Conservation (phyloP, 371 early-diverging fungal genomes). For the Mucor mucedo region DNA sequence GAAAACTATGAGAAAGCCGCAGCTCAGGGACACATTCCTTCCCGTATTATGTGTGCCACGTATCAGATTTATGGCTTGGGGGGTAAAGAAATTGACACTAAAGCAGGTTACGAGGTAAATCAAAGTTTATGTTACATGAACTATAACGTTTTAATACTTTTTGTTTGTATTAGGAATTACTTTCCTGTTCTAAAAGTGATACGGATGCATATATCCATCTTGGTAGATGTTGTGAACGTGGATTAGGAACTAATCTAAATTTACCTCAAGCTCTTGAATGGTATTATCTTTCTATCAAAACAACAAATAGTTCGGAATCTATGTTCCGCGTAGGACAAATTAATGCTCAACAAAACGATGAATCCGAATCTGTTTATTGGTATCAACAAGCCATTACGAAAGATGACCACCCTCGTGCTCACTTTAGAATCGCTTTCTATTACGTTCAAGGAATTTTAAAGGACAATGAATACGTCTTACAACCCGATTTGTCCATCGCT, state of each 20-base stretch:
- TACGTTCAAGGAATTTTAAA: conserved; percentile 33
- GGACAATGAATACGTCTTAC: conserved; percentile 9
- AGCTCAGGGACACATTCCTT: conserved; percentile 34
- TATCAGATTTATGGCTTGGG: conserved; percentile 43
- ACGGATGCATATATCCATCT: conserved; percentile 36
- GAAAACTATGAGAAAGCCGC: conserved; percentile 47
- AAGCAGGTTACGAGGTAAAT: conserved; percentile 37
- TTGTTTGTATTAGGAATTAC: conserved; percentile 33
- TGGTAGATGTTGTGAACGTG: conserved; percentile 48
- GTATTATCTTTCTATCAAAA: conserved; percentile 41
- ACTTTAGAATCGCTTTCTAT: conserved; percentile 37
- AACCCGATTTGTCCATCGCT: conserved; percentile 26
- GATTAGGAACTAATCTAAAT: conserved; percentile 48
- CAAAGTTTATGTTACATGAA: no score
- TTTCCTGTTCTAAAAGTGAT: conserved; percentile 36
- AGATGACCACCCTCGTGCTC: conserved; percentile 38
- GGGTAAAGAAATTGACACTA: conserved; percentile 35
- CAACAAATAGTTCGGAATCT: conserved; percentile 40
- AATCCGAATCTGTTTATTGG: conserved; percentile 40
- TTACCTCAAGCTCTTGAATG: conserved; percentile 40
- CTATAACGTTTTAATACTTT: background rate
- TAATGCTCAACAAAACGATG: conserved; percentile 27
- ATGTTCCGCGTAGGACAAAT: conserved; percentile 45
- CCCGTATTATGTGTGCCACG: conserved; percentile 47
- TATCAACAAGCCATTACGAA: conserved; percentile 37